These are phyloP conservation scores for Ustilago trichophora DNA, from an alignment of 1,284 basidiomycete genomes.

Conservation along the genomic window DNA sequence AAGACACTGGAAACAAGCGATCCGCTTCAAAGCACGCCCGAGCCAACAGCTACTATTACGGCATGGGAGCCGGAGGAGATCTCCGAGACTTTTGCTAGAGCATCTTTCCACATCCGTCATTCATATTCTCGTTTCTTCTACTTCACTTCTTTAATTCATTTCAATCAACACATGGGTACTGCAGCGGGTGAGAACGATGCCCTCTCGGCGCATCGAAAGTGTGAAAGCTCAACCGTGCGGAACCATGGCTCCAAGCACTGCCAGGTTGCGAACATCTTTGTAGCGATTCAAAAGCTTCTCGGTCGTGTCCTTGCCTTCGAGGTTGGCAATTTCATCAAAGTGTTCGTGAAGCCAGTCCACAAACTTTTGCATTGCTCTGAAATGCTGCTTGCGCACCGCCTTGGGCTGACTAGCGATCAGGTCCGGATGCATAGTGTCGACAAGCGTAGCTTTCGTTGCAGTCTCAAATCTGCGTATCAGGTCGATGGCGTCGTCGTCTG, in stretches of 20 bases:
- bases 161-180: too few relatives aligned
- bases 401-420: neutral
- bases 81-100: conserved; percentile 26
- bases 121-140: too few relatives aligned
- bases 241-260: neutral
- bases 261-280: neutral
- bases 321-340: neutral
- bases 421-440: conserved; percentile 6
- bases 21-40: conserved; percentile 3
- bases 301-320: neutral
- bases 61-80: conserved; percentile 21
- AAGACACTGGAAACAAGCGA: conserved; percentile 1
- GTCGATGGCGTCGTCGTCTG: neutral
- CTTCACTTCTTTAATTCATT: too few relatives aligned
- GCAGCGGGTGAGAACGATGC: too few relatives aligned
- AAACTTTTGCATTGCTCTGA: neutral
- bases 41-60: conserved; percentile 29
- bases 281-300: neutral
- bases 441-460: neutral
- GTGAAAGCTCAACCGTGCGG: neutral
- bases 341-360: neutral
- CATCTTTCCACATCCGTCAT: too few relatives aligned
- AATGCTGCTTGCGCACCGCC: neutral
- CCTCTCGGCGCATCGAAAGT: too few relatives aligned
- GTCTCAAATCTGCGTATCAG: neutral